Evolutionary conservation across 768 basidiomycete species (phyloP).

Genomic region (Imleria badia): DNA sequence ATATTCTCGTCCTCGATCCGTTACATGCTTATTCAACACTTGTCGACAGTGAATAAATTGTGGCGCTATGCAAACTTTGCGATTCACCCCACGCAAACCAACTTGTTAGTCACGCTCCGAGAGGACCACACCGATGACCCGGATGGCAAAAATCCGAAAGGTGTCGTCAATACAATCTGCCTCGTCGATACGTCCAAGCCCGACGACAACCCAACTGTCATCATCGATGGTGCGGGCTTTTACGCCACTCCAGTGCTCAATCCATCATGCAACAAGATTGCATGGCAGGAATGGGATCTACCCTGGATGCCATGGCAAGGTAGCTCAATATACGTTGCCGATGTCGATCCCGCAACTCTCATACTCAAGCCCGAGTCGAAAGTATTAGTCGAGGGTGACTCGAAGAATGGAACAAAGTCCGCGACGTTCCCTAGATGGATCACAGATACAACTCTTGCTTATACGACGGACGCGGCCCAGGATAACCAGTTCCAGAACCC

Average conservation of each 20-base stretch:
- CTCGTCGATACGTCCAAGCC: conserved; percentile 47
- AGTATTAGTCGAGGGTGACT: conserved; percentile 50
- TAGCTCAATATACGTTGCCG: conserved; percentile 48
- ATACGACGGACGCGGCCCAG: conserved; percentile 54
- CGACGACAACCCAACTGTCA: conserved; percentile 36
- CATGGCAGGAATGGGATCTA: conserved; percentile 64
- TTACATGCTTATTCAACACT: neutral
- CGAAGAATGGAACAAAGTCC: conserved; percentile 36
- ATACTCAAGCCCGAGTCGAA: conserved; percentile 36
- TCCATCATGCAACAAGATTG: conserved; percentile 51
- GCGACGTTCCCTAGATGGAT: conserved; percentile 35
- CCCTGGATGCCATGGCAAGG: conserved; percentile 72
- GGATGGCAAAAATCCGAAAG: conserved; percentile 31
- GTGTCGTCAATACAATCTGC: conserved; percentile 48
- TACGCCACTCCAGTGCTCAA: conserved; percentile 59
- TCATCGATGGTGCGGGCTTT: conserved; percentile 62
- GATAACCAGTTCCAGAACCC: conserved; percentile 61
- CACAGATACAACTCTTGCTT: conserved; percentile 53
- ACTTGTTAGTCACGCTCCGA: conserved; percentile 44
- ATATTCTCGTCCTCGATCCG: neutral
- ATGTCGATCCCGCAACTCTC: conserved; percentile 6
- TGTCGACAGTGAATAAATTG: conserved; percentile 13
- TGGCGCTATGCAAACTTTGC: conserved; percentile 52
- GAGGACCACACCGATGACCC: conserved; percentile 60
- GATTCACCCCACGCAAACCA: conserved; percentile 48